phyloP scores from a whole-genome alignment of 331 rosid species.

The Spiraea crenata region DNA sequence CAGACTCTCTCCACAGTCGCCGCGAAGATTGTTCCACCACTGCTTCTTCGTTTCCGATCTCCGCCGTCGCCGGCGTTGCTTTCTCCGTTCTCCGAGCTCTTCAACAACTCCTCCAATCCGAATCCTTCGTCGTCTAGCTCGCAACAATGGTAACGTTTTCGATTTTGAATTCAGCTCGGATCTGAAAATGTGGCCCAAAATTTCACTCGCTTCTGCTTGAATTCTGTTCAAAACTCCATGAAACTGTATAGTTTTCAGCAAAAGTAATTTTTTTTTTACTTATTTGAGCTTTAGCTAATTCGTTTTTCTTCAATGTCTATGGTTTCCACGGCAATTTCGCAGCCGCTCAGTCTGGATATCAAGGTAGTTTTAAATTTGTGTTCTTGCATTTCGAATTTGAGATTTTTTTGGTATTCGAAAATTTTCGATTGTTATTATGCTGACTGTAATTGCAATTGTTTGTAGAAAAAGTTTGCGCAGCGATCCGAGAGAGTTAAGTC shows the following conservation, averaged over 20 bases:
- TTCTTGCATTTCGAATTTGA: background rate
- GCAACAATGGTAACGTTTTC: slow-evolving; percentile 26
- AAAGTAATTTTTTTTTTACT: background rate
- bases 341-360: slow-evolving; percentile 54
- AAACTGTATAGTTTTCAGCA: background rate
- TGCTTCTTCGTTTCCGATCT: background rate
- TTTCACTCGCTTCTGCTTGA: background rate
- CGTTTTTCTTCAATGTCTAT: slow-evolving; percentile 6
- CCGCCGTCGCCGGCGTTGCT: background rate
- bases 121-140: slow-evolving; percentile 1
- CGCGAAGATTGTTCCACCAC: background rate
- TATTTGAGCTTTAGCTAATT: slow-evolving; percentile 7
- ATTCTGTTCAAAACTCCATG: too few relatives aligned
- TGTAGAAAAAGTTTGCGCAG: slow-evolving; percentile 63
- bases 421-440: background rate
- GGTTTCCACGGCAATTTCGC: slow-evolving; percentile 15
- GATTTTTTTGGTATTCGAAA: background rate
- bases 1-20: background rate
- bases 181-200: background rate
- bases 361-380: slow-evolving; percentile 25
- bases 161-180: slow-evolving; percentile 6
- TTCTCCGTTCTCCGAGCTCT: background rate
- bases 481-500: slow-evolving; percentile 82
- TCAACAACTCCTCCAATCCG: slow-evolving; percentile 4
- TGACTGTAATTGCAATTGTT: slow-evolving; percentile 4